Conservation (phyloP, 768 basidiomycete genomes). For the Russula sp. region DNA sequence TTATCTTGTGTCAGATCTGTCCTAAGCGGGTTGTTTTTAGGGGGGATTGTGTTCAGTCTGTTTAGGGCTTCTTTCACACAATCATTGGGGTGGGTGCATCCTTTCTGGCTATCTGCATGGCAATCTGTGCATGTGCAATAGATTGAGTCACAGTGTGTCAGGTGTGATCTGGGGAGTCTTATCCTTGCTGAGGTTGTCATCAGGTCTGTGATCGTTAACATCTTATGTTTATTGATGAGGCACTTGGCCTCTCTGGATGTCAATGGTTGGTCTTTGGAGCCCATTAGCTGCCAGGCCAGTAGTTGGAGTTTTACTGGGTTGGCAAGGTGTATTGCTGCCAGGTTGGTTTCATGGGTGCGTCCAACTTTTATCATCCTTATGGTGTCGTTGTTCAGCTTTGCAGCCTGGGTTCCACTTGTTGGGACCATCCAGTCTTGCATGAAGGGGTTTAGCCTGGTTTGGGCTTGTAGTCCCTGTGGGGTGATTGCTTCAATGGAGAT, state of each 20-base stretch:
- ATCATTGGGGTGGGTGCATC: background rate
- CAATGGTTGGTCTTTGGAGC: fast-evolving
- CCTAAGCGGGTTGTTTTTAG: background rate
- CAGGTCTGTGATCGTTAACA: background rate
- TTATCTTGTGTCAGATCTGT: fast-evolving
- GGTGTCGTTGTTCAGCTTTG: background rate
- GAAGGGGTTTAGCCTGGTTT: slow-evolving; percentile 10
- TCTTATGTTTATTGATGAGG: background rate
- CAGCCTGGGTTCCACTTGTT: background rate
- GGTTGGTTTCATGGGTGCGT: background rate
- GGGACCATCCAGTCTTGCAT: slow-evolving; percentile 18
- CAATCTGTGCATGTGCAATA: background rate
- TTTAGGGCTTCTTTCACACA: background rate
- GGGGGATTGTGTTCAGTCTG: background rate
- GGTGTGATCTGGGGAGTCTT: background rate
- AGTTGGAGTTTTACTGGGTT: background rate
- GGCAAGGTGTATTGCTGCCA: background rate
- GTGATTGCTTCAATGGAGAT: background rate
- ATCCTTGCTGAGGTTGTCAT: background rate
- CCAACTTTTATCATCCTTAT: slow-evolving; percentile 1
- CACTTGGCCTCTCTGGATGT: background rate
- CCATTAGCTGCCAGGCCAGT: background rate
- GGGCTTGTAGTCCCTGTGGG: no score
- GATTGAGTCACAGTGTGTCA: background rate
- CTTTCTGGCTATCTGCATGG: background rate